Evolutionary conservation across 495 filamentous ascomycete genomes (phyloP), one percentile per base, ranked within the genome.

Genomic region (Lasiosphaeria hispida): DNA sequence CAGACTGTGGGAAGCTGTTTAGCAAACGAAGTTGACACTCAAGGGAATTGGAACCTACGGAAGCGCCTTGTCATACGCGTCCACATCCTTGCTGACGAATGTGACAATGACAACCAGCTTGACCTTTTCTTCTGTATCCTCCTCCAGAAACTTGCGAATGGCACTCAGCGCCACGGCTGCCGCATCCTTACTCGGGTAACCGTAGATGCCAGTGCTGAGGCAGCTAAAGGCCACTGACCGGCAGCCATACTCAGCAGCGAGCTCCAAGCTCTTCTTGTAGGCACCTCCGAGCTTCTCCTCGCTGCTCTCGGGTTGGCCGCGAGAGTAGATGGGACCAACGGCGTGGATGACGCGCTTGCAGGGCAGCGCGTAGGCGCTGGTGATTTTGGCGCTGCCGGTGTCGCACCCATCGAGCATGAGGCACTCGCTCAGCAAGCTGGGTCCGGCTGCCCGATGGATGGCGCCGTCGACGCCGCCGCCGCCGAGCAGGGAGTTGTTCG

Each of bases 381-480:
- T 96, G 65, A 95, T 92, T 66, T 93, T 94, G 48, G 93, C 90
- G 30, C 77, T 75, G 53, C 94, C 94, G 1, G 90, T 92, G 7
- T 76, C 63, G 69, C 92, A 97, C 42, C 90, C 90, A 43, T 75
- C 59, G 4, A 96, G 79, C 0, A 59, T 76, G 33, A 70, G 63
- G 70, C 94, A 97, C 70, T 92, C 94, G 8, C 45, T 48, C n/a
- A 87, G 60, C 9, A 96, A 79, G 0, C 69, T 61, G 0, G 72
- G 80, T 7, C 94, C 94, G 23, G 94, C 94, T 30, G 87, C 90
- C 36, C 81, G 70, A 69, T 97, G 94, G 63, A 97, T 96, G 18
- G 90, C 91, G 15, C 87, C 88, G 58, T 91, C 89, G 18, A 97
- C 91, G 37, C 93, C 94, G 13, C 91, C 90, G 41, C 94, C 94